A percentile compares a stretch with the other conserved stretches of the same genome.
These are phyloP conservation scores for Sesbania bispinosa DNA, from an alignment of 306 rosid genomes.

Conservation along the genomic window DNA sequence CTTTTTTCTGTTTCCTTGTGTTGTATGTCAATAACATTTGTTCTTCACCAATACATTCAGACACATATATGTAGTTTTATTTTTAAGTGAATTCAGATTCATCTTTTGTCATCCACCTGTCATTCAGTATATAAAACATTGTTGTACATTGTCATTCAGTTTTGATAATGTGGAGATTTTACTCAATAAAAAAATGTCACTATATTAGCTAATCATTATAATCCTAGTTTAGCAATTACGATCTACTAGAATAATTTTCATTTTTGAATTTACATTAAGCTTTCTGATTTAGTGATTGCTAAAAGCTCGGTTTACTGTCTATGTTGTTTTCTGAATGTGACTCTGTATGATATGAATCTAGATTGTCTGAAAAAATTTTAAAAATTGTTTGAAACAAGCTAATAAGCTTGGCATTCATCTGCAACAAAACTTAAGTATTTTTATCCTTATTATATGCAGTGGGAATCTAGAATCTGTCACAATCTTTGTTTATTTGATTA, in stretches of 20 bases:
- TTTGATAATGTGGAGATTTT: too few relatives aligned
- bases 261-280: not conserved
- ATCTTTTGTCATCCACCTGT: too few relatives aligned
- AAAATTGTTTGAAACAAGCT: not conserved
- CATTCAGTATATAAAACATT: too few relatives aligned
- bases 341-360: not conserved
- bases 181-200: too few relatives aligned
- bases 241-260: not conserved
- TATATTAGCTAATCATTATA: too few relatives aligned
- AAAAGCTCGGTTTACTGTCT: not conserved
- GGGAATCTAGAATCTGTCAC: not conserved
- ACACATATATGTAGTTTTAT: too few relatives aligned
- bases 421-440: not conserved
- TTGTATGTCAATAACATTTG: not conserved
- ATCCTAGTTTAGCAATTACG: not conserved
- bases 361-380: not conserved
- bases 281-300: not conserved
- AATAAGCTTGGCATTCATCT: constrained; percentile 5
- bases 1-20: not conserved
- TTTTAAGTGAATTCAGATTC: too few relatives aligned
- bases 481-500: constrained; percentile 12
- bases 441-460: not conserved
- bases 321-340: not conserved
- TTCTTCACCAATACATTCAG: too few relatives aligned
- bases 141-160: too few relatives aligned